phyloP scores from a whole-genome alignment of 1,284 basidiomycete species.

The Anthracocystis panici-leucophaei region DNA sequence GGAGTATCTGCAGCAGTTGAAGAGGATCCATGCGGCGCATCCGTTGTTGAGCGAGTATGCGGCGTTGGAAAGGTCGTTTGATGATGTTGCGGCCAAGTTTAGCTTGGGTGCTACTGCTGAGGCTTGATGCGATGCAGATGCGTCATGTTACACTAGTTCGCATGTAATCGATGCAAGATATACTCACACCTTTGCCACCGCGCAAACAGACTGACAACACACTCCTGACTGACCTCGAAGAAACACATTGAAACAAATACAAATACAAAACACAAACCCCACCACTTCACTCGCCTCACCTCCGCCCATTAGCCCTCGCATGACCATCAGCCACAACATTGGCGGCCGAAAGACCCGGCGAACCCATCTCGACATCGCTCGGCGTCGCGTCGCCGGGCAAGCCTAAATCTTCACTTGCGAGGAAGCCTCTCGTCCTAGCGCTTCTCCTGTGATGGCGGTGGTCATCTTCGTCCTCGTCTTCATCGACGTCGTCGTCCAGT shows the following conservation, averaged over 20 bases:
- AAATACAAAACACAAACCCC: constrained; percentile 22
- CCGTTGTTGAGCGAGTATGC: constrained; percentile 32
- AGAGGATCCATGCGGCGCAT: constrained; percentile 24
- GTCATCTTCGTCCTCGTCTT: constrained; percentile 23
- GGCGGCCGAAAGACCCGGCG: constrained; percentile 30
- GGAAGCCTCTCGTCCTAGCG: constrained; percentile 6
- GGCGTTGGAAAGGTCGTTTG: constrained; percentile 23
- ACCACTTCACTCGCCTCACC: too few species aligned
- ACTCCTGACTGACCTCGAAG: not conserved
- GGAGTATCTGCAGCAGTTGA: constrained; percentile 24
- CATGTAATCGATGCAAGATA: not conserved
- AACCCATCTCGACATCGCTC: constrained; percentile 46
- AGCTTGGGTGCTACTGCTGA: constrained; percentile 21
- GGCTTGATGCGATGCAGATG: constrained; percentile 2
- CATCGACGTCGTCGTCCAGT: constrained; percentile 27
- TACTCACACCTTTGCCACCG: not conserved
- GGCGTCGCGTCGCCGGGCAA: constrained; percentile 40
- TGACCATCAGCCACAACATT: constrained; percentile 17
- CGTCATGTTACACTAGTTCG: constrained; percentile 1
- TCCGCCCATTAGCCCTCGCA: constrained; percentile 21
- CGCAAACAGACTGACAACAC: not conserved
- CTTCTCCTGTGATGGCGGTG: constrained; percentile 16
- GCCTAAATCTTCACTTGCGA: not conserved
- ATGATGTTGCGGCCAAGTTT: constrained; percentile 27
- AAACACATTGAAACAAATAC: constrained; percentile 12